Evolutionary conservation across 2,329 filamentous ascomycete species (phyloP).

Genomic region (Colletotrichum eremochloae): DNA sequence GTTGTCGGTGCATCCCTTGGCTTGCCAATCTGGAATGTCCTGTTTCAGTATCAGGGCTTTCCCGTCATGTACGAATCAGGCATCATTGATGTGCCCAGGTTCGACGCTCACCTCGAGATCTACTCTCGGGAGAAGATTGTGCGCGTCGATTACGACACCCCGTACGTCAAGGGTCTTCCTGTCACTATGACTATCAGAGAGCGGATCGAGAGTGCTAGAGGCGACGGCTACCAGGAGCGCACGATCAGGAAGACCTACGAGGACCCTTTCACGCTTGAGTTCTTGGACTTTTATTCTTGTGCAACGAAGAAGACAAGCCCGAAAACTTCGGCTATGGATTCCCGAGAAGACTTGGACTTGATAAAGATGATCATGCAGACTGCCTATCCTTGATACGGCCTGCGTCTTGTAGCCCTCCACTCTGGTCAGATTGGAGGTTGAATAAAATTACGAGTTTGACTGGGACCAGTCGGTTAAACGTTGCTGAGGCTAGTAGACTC

Average conservation of each 20-base stretch:
- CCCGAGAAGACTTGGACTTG: slow-evolving; percentile 48
- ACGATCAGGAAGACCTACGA: slow-evolving; percentile 59
- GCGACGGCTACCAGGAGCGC: slow-evolving; percentile 52
- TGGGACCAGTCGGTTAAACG: background rate
- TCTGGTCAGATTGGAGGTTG: background rate
- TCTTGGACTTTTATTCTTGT: slow-evolving; percentile 50
- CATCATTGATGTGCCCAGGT: slow-evolving; percentile 63
- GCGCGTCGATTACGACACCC: slow-evolving; percentile 66
- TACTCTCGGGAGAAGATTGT: slow-evolving; percentile 68
- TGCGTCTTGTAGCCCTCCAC: background rate
- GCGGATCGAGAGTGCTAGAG: slow-evolving; percentile 48
- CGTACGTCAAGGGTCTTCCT: slow-evolving; percentile 66
- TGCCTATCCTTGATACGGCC: background rate
- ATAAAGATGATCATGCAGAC: slow-evolving; percentile 46
- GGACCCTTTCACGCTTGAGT: slow-evolving; percentile 55
- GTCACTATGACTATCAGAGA: slow-evolving; percentile 63
- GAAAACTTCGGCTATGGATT: slow-evolving; percentile 49
- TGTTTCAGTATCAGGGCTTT: slow-evolving; percentile 61
- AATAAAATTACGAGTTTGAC: background rate
- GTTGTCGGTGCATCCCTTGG: slow-evolving; percentile 51
- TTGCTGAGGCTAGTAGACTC: background rate
- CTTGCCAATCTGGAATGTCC: slow-evolving; percentile 51
- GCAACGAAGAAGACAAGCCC: slow-evolving; percentile 40
- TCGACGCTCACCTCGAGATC: slow-evolving; percentile 65
- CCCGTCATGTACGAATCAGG: slow-evolving; percentile 69